Conservation (phyloP, 1,284 basidiomycete species). For the Exsudoporus floridanus region DNA sequence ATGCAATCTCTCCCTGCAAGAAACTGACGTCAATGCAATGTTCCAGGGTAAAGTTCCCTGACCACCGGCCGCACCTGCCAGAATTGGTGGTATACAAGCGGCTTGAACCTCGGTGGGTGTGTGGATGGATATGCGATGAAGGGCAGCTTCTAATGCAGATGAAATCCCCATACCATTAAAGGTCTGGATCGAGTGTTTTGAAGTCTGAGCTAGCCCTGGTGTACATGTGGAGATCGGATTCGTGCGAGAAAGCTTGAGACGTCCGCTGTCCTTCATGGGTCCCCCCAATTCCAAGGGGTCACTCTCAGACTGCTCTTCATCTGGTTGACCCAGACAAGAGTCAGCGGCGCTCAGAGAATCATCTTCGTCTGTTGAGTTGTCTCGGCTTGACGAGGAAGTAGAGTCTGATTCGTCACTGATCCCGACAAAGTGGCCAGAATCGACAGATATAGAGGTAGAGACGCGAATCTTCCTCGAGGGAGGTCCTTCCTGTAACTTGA, state of each 20-base stretch:
- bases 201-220: neutral
- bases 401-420: constrained; percentile 4
- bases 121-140: constrained; percentile 83
- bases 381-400: constrained; percentile 4
- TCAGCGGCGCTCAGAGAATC: neutral
- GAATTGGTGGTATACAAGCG: constrained; percentile 85
- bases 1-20: constrained; percentile 81
- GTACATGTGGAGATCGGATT: neutral
- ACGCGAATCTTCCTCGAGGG: constrained; percentile 25
- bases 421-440: neutral
- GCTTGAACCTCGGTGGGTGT: constrained; percentile 88
- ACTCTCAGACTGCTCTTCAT: neutral
- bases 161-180: constrained; percentile 80
- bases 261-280: constrained; percentile 14
- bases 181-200: constrained; percentile 25
- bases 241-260: constrained; percentile 14
- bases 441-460: neutral
- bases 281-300: neutral
- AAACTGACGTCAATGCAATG: neutral
- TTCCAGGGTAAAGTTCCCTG: neutral
- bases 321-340: neutral
- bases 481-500: constrained; percentile 31
- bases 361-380: constrained; percentile 13
- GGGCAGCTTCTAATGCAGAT: constrained; percentile 63
- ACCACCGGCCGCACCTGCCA: constrained; percentile 60